Evolutionary conservation across 805 yeast species (phyloP), one percentile per base, ranked within the genome.

Genomic region (Candida sanyiensis): DNA sequence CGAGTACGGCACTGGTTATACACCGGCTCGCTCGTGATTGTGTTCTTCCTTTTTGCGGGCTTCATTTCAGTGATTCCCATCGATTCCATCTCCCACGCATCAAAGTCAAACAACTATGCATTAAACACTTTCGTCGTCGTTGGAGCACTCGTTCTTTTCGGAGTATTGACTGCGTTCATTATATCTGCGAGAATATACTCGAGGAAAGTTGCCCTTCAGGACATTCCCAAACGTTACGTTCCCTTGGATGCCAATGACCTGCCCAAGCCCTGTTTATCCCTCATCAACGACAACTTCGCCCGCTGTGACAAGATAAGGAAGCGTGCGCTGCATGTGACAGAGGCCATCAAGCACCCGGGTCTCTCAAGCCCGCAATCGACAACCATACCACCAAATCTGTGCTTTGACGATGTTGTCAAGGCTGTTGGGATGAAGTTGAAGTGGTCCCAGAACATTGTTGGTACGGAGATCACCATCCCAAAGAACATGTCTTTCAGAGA

Each of bases 71-170:
- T 83, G 7, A 66, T 90, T 1, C 95, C 95, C 0, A 73, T 87
- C 12, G 97, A 90, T 59, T 77, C 87, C 22, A 77, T 88, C 43
- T 68, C 69, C 1, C 80, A 73, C 51, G 73, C 79, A 6, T 65
- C 73, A 1, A 73, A 75, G 48, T 69, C 81, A 1, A 66, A 76
- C 3, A 65, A 75, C 43, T 75, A 83, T 49, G 93, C 85, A 1
- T 66, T 85, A 56, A 86, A 88, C 56, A 75, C 90, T 3, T 80
- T 89, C 45, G 85, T 89, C 43, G 85, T 88, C 16, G 76, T 84
- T 7, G 73, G 78, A 32, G 86, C 83, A 6, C 69, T 84, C 50
- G 85, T 78, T 3, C 61, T 76, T 1, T 77, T 84, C 46, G 64
- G 77, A 1, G 42, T 81, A 1, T 48, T 72, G 6, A 61, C 77